Conservation (phyloP, 305 asterid species). For the Fraxinus xanthoxyloides region DNA sequence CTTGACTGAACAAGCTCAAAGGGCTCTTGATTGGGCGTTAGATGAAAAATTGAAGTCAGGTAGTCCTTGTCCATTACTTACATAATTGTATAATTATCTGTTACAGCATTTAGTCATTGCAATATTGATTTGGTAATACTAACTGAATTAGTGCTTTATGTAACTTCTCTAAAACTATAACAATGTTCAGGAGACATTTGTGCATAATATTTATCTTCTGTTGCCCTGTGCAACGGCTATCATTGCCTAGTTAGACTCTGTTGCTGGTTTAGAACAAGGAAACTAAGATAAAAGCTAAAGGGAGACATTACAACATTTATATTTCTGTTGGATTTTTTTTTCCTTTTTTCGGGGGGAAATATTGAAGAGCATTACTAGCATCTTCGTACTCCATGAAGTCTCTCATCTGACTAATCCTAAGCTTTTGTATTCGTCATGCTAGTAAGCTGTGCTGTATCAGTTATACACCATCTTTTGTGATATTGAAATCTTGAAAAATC, state of each 20-base stretch:
- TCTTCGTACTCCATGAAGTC: neutral
- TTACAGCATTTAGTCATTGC: neutral
- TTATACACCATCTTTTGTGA: neutral
- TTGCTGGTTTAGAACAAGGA: neutral
- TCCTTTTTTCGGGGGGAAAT: neutral
- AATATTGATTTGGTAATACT: neutral
- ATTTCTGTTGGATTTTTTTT: neutral
- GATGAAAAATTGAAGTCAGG: slow-evolving; percentile 88
- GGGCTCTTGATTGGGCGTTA: slow-evolving; percentile 85
- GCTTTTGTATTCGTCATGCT: neutral
- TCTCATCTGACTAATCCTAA: neutral
- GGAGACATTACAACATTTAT: neutral
- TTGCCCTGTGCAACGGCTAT: neutral
- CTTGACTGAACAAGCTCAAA: slow-evolving; percentile 78
- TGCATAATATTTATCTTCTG: neutral
- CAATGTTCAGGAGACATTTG: neutral
- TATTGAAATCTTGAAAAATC: neutral
- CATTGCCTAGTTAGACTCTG: neutral
- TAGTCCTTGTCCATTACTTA: slow-evolving; percentile 18
- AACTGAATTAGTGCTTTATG: neutral
- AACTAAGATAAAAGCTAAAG: neutral
- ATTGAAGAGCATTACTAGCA: neutral
- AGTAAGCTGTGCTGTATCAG: neutral
- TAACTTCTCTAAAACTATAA: neutral
- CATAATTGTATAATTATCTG: neutral